Conservation (phyloP, 495 filamentous ascomycete genomes). For the Neurospora sp. region DNA sequence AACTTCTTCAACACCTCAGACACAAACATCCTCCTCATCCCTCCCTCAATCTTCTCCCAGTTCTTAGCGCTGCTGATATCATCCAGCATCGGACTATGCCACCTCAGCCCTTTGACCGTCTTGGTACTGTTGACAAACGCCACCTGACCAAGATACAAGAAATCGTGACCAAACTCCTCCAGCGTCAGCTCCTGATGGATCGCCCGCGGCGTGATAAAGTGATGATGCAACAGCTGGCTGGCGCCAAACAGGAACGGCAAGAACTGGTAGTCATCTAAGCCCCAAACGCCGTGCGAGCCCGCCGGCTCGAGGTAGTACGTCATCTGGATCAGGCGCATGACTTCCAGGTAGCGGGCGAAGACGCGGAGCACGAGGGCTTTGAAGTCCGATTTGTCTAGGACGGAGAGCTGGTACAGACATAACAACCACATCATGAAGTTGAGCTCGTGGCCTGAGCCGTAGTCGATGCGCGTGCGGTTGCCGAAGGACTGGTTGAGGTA, state of each 20-base stretch:
- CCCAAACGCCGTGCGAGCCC: conserved; percentile 93
- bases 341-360: conserved; percentile 68
- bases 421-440: conserved; percentile 94
- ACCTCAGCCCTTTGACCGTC: conserved; percentile 87
- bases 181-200: conserved; percentile 81
- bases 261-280: conserved; percentile 96
- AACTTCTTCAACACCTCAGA: conserved; percentile 87
- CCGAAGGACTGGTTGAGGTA: conserved; percentile 82
- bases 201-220: conserved; percentile 72
- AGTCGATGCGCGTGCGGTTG: conserved; percentile 83
- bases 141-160: conserved; percentile 85
- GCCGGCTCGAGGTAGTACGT: conserved; percentile 95
- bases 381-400: conserved; percentile 58
- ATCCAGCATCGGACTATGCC: conserved; percentile 98
- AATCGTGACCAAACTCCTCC: conserved; percentile 75
- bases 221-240: conserved; percentile 77
- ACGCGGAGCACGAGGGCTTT: conserved; percentile 60
- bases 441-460: conserved; percentile 92
- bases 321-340: conserved; percentile 74
- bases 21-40: conserved; percentile 94
- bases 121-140: conserved; percentile 92
- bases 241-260: conserved; percentile 91
- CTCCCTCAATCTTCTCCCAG: conserved; percentile 87
- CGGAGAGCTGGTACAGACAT: conserved; percentile 70
- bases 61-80: conserved; percentile 88